Evolutionary conservation across 1,284 basidiomycete species (phyloP).

Genomic region (Malassezia vespertilionis): DNA sequence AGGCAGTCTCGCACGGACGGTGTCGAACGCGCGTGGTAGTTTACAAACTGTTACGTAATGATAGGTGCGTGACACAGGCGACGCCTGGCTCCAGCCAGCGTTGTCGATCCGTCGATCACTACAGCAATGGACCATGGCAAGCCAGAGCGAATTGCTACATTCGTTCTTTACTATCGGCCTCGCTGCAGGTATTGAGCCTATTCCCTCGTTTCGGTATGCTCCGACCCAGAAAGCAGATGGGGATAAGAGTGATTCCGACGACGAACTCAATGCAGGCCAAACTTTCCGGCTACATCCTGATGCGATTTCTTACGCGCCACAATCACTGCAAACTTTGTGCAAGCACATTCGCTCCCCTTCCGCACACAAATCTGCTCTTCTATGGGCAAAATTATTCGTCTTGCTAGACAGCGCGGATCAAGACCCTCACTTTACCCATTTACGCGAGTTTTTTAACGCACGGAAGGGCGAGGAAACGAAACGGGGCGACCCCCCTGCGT

Average conservation of each 20-base stretch:
- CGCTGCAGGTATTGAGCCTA: slow-evolving; percentile 32
- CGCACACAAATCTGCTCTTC: no score
- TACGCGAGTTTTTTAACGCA: slow-evolving; percentile 40
- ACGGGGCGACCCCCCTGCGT: no score
- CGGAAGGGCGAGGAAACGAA: slow-evolving; percentile 19
- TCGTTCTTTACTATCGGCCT: slow-evolving; percentile 35
- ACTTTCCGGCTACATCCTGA: slow-evolving; percentile 26
- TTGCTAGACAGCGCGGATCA: slow-evolving; percentile 35
- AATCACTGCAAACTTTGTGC: no score
- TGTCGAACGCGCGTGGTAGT: no score
- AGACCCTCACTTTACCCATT: slow-evolving; percentile 29
- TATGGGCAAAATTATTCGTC: slow-evolving; percentile 25
- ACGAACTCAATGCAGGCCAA: slow-evolving; percentile 20
- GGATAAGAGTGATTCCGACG: slow-evolving; percentile 3
- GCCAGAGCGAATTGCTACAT: slow-evolving; percentile 7
- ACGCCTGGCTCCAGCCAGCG: no score
- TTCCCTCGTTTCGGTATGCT: slow-evolving; percentile 30
- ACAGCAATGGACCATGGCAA: no score
- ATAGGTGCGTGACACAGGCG: no score
- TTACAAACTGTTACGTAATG: no score
- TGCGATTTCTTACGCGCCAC: slow-evolving; percentile 19
- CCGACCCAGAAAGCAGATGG: slow-evolving; percentile 17
- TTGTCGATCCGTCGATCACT: no score
- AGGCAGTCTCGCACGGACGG: no score
- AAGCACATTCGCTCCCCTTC: no score